Evolutionary conservation across 345 rosid genomes (phyloP).

Genomic region (Acer yangbiense): DNA sequence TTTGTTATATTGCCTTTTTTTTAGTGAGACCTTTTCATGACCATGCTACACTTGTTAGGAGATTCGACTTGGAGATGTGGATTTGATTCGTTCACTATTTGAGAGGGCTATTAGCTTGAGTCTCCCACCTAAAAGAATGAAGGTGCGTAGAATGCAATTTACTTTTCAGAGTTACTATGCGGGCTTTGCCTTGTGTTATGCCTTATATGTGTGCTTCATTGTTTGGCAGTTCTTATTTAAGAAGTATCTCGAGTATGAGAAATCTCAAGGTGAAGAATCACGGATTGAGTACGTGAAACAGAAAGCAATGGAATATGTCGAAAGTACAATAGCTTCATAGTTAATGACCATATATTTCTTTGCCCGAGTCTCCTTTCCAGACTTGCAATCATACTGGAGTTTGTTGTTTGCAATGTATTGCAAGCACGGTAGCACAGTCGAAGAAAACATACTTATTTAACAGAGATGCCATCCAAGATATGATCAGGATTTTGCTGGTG

Average conservation of each 20-base stretch:
- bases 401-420: background rate
- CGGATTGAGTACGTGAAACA: slow-evolving; percentile 66
- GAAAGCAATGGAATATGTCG: slow-evolving; percentile 85
- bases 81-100: slow-evolving; percentile 65
- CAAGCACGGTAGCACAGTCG: background rate
- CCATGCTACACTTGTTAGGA: slow-evolving; percentile 51
- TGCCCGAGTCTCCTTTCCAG: background rate
- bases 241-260: slow-evolving; percentile 83
- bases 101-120: slow-evolving; percentile 90
- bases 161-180: background rate
- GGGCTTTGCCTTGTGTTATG: slow-evolving; percentile 1
- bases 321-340: slow-evolving; percentile 44
- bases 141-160: slow-evolving; percentile 38
- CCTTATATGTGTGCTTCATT: background rate
- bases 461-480: too few relatives aligned
- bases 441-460: background rate
- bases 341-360: background rate
- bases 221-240: slow-evolving; percentile 80
- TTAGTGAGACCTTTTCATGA: slow-evolving; percentile 13
- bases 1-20: background rate
- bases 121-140: slow-evolving; percentile 83
- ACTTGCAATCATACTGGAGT: background rate
- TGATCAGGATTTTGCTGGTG: background rate
- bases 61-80: slow-evolving; percentile 73
- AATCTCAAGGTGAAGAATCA: slow-evolving; percentile 57